Conservation (phyloP, 805 yeast species). For the Ogataea sp. region DNA sequence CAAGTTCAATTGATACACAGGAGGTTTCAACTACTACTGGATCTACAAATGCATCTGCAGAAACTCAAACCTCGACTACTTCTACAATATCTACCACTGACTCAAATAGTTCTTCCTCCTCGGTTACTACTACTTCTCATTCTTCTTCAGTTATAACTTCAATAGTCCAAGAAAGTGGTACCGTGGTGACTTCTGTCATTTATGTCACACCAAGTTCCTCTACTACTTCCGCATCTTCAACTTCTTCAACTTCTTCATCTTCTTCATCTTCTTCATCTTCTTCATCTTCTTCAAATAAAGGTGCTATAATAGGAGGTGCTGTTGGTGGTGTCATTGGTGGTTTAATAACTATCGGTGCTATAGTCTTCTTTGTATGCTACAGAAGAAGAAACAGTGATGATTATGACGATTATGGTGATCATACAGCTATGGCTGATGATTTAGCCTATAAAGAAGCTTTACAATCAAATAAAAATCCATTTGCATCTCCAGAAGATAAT, state of each 20-base stretch:
- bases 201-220: slow-evolving; percentile 20
- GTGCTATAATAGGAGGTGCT: slow-evolving; percentile 29
- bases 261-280: slow-evolving; percentile 19
- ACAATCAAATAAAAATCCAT: slow-evolving; percentile 52
- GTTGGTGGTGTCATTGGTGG: slow-evolving; percentile 29
- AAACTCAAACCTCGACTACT: slow-evolving; percentile 9
- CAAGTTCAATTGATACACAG: too few species aligned
- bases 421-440: slow-evolving; percentile 39
- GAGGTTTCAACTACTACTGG: too few species aligned
- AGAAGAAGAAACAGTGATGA: slow-evolving; percentile 26
- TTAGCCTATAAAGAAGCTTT: slow-evolving; percentile 51
- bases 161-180: slow-evolving; percentile 13
- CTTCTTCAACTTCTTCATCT: slow-evolving; percentile 11
- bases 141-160: slow-evolving; percentile 9
- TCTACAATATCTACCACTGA: slow-evolving; percentile 5
- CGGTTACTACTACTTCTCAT: slow-evolving; percentile 8
- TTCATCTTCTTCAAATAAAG: slow-evolving; percentile 17
- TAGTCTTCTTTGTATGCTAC: slow-evolving; percentile 26
- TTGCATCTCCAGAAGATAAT: slow-evolving; percentile 50
- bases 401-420: slow-evolving; percentile 26
- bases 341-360: slow-evolving; percentile 14
- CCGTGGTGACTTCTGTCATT: slow-evolving; percentile 17
- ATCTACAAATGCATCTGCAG: slow-evolving; percentile 4
- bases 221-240: slow-evolving; percentile 7
- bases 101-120: background rate